Base-by-base conservation (phyloP, 495 filamentous ascomycete genomes). In the Talaromyces proteolyticus region DNA sequence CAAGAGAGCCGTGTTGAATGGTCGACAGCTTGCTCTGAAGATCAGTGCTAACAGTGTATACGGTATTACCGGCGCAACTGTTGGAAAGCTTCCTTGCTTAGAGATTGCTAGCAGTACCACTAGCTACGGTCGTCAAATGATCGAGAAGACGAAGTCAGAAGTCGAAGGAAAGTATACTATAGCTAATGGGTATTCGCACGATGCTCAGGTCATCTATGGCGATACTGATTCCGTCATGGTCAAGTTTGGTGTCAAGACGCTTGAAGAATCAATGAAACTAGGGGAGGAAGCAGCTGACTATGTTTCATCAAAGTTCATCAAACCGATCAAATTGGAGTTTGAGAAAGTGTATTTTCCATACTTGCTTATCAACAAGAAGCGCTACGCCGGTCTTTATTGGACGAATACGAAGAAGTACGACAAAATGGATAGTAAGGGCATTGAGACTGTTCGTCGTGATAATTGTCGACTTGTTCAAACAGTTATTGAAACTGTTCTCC, bases 141-240 rank as follows among this genome's bases (percentile, higher is more conserved):
- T 99, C 67, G 91, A 96, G 66, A 91, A 81, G 67, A 96, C 93
- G 12, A 96, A 95, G 63, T 73, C 84, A 21, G 93, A 96, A 64
- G 93, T 99, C 6, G 93, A 99, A 61, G 67, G 75, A 25, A 79
- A 79, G 51, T 99, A 96, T 57, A 92, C 82, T 17, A 89, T 96
- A 37, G 87, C 88, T 11, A 96, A 97, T 58, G 94, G 93, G 12
- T 97, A 97, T 66, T 78, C 79, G 3, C 88, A 96, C 62, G 88
- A 97, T 65, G 93, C 93, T 0, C 77, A 94, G 57, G 93, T 99
- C 66, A 94, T 99, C 51, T 99, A 99, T 56, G 93, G 93, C 69
- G 93, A 99, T 64, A 99, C 93, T 20, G 93, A 99, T 75, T 99
- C 93, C 6, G 93, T 99, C 65, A 99, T 99, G 93, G 93, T 99